Evolutionary conservation across 192 early-diverging fungal genomes (phyloP), one percentile per base, ranked within the genome.

Genomic region (Gonapodya sp.): DNA sequence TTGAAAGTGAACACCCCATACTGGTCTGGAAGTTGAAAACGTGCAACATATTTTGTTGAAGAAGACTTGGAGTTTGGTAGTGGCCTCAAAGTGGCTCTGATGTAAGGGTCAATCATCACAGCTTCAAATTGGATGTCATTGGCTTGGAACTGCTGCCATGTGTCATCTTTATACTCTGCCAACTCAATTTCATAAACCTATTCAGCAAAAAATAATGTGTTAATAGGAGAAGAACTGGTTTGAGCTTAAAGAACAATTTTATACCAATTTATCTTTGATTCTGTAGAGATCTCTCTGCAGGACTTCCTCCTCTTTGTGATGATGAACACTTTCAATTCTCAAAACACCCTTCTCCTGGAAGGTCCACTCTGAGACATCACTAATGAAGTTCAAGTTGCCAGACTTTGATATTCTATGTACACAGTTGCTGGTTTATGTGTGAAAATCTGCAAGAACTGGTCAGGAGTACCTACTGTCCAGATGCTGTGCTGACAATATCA

Each of bases 1-100:
- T 91, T 92, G 85, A 99, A 95, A 1, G 96, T 98, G 88, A 96
- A 99, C 14, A 98, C 97, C 80, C 98, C 98, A 85, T 98, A 96
- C 34, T 93, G 92, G 82, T 99, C 98, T 36, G 98, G 98, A 31
- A 98, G 87, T 80, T 89, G 83, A 81, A 94, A 89, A 79, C 79
- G 75, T 73, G 87, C 87, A 35, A 82, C 81, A 81, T 90, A 92
- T 30, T 36, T 84, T 35, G 36, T 73, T 0, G 74, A 64, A 1
- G 82, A 64, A 16, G 46, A 24, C n/a, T 81, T 81, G n/a, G 80
- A 34, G 73, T 18, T 35, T 0, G 82, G 35, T 30, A 79, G 24
- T 36, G 87, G 84, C 32, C 91, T 89, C 79, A 91, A 85, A 82
- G 93, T 86, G 72, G 78, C 79, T 36, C 90, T 93, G 79, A 99